phyloP scores from a whole-genome alignment of 768 basidiomycete species.

The Suillus clintonianus region DNA sequence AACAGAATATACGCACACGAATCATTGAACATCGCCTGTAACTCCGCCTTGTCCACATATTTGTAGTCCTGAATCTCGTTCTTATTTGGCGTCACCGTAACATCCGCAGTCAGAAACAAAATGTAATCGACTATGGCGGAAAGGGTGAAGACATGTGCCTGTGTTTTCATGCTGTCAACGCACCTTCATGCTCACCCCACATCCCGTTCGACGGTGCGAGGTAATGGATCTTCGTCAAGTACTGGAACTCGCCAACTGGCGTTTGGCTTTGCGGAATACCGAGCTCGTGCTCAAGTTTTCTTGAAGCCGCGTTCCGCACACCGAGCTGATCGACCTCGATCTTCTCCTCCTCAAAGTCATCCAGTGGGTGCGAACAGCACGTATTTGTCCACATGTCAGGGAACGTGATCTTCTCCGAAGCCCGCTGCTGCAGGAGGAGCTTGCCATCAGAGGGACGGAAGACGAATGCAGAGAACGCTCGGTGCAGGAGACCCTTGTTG shows the following conservation, averaged over 20 bases:
- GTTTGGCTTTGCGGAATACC: conserved; percentile 84
- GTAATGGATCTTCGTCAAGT: conserved; percentile 96
- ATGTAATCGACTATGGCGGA: conserved; percentile 87
- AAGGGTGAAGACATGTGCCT: conserved; percentile 4
- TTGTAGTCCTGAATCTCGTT: conserved; percentile 93
- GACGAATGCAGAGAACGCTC: conserved; percentile 97
- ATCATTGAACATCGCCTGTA: conserved; percentile 88
- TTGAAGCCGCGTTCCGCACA: conserved; percentile 85
- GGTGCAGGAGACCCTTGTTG: conserved; percentile 88
- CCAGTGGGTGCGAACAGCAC: conserved; percentile 95
- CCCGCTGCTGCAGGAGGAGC: conserved; percentile 91
- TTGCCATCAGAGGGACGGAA: conserved; percentile 94
- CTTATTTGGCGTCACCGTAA: conserved; percentile 73
- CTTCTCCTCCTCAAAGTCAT: conserved; percentile 87
- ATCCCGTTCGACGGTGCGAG: conserved; percentile 88
- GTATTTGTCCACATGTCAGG: conserved; percentile 99
- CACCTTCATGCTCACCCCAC: conserved; percentile 99
- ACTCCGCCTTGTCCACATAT: conserved; percentile 89
- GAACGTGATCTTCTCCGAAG: conserved; percentile 99
- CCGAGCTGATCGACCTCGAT: conserved; percentile 76
- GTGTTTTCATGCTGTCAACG: conserved; percentile 12
- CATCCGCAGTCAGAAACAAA: conserved; percentile 88
- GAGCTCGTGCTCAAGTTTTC: conserved; percentile 96
- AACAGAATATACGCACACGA: conserved; percentile 49
- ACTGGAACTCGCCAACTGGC: conserved; percentile 85